Percentiles rank a stretch among this genome's conserved stretches.
These are phyloP conservation scores for Exophiala sp. DNA, from an alignment of 2,329 filamentous ascomycete genomes.

Conservation along the genomic window DNA sequence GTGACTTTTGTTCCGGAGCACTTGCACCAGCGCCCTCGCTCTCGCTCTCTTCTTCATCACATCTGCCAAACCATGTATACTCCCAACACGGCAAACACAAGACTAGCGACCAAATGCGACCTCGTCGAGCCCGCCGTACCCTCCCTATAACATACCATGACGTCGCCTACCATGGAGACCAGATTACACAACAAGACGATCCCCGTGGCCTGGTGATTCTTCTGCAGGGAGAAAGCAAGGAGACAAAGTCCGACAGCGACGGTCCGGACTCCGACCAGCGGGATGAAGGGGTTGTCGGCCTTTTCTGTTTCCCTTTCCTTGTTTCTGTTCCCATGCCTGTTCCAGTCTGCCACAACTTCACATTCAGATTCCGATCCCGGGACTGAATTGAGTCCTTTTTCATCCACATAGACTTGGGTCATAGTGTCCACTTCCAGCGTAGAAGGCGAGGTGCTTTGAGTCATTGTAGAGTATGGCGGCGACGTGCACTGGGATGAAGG, in stretches of 20 bases:
- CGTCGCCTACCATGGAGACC: constrained; percentile 5
- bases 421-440: too few species aligned
- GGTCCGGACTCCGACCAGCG: constrained; percentile 7
- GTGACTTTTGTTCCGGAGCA: too few species aligned
- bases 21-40: too few species aligned
- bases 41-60: too few species aligned
- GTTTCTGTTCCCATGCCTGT: too few species aligned
- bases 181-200: constrained; percentile 7
- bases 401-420: too few species aligned
- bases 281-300: constrained; percentile 4
- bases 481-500: not conserved
- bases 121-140: not conserved
- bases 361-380: too few species aligned
- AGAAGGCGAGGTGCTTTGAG: too few species aligned
- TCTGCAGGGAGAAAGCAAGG: not conserved
- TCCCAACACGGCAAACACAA: constrained; percentile 2
- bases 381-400: too few species aligned
- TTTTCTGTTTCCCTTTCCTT: too few species aligned
- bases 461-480: not conserved
- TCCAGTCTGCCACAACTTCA: too few species aligned
- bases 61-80: not conserved
- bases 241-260: constrained; percentile 4
- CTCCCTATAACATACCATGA: not conserved
- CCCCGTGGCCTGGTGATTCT: not conserved
- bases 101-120: constrained; percentile 2